A percentile compares a stretch with the other conserved stretches of the same genome.
These are phyloP conservation scores for Emmonsia crescens DNA, from an alignment of 2,329 filamentous ascomycete genomes.

Conservation along the genomic window DNA sequence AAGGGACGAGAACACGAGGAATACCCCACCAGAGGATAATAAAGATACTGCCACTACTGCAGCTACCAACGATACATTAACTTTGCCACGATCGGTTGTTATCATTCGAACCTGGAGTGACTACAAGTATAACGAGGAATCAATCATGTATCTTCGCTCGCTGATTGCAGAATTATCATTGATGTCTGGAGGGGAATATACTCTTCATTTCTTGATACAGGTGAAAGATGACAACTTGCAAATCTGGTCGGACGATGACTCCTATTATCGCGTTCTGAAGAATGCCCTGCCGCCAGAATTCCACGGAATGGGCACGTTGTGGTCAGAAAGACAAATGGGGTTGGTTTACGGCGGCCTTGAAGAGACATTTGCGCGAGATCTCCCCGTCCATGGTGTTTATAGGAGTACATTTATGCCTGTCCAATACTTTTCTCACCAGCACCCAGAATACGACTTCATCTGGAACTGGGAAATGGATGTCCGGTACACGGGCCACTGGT, in stretches of 20 bases:
- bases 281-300: slow-evolving; percentile 69
- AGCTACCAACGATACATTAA: slow-evolving; percentile 2
- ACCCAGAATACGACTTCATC: slow-evolving; percentile 81
- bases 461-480: slow-evolving; percentile 97
- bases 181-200: slow-evolving; percentile 69
- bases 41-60: slow-evolving; percentile 3
- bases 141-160: slow-evolving; percentile 69
- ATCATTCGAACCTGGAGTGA: slow-evolving; percentile 71
- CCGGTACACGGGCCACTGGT: slow-evolving; percentile 81
- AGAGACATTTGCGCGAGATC: slow-evolving; percentile 59
- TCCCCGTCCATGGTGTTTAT: slow-evolving; percentile 85
- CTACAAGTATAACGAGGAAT: slow-evolving; percentile 66
- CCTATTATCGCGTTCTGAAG: slow-evolving; percentile 62
- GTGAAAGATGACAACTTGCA: slow-evolving; percentile 68
- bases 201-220: slow-evolving; percentile 72
- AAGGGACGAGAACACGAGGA: slow-evolving; percentile 15
- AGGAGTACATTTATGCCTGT: slow-evolving; percentile 88
- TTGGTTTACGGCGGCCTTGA: slow-evolving; percentile 80
- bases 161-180: slow-evolving; percentile 69
- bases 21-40: slow-evolving; percentile 11
- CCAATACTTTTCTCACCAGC: slow-evolving; percentile 80
- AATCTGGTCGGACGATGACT: slow-evolving; percentile 69
- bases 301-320: slow-evolving; percentile 75
- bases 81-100: slow-evolving; percentile 54
- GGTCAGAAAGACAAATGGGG: slow-evolving; percentile 90